Evolutionary conservation across 176 grass and related monocot species (phyloP).

Genomic region (Avena eriantha): DNA sequence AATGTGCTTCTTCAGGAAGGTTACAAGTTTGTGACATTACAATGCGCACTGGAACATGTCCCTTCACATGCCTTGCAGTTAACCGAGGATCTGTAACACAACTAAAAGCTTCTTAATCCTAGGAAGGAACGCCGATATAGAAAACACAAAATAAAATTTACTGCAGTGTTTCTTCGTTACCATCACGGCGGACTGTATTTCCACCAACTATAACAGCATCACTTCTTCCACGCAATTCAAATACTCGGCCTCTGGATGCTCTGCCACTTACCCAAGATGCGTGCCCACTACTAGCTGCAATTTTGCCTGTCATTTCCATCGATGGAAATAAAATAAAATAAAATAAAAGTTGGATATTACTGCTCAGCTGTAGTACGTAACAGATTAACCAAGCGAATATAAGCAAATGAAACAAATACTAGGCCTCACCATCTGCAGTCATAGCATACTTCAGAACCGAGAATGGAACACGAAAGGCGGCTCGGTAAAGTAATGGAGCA

Average conservation of each 20-base stretch:
- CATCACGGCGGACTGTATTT: conserved; percentile 88
- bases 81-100: conserved; percentile 78
- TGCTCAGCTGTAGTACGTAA: background rate
- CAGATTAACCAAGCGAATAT: conserved; percentile 12
- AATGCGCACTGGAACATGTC: conserved; percentile 80
- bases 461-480: conserved; percentile 80
- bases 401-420: conserved; percentile 3
- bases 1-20: conserved; percentile 87
- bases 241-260: conserved; percentile 85
- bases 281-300: conserved; percentile 90
- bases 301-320: conserved; percentile 73
- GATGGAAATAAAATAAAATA: conserved; percentile 10
- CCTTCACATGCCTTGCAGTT: conserved; percentile 90
- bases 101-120: conserved; percentile 52
- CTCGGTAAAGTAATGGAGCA: conserved; percentile 94
- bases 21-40: conserved; percentile 89
- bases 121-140: conserved; percentile 6
- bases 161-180: conserved; percentile 47
- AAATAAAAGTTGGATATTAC: background rate
- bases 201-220: conserved; percentile 98
- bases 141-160: conserved; percentile 33
- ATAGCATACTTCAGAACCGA: conserved; percentile 97
- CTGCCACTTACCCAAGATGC: conserved; percentile 97
- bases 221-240: conserved; percentile 96
- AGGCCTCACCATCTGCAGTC: conserved; percentile 87